Percentiles rank a stretch among this genome's conserved stretches.
Evolutionary conservation across 306 rosid species (phyloP).

Genomic region (Ormosia semicastrata): DNA sequence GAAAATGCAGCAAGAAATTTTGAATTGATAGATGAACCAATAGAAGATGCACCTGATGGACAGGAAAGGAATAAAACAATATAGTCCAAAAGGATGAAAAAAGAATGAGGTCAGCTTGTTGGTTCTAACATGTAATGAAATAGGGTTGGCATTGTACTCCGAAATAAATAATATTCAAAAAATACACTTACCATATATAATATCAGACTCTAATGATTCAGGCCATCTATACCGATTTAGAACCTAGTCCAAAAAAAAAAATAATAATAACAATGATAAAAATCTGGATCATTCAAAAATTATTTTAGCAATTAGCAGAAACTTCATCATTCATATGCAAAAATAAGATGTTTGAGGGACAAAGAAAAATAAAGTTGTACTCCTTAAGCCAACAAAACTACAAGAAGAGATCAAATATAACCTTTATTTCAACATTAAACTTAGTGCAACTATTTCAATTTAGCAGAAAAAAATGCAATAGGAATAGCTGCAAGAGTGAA

Average conservation of each 20-base stretch:
- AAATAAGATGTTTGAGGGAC: not conserved
- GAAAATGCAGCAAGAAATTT: constrained; percentile 74
- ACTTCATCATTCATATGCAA: not conserved
- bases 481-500: constrained; percentile 3
- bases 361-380: not conserved
- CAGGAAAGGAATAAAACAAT: constrained; percentile 20
- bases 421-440: constrained; percentile 17
- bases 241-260: constrained; percentile 44
- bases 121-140: constrained; percentile 4
- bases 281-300: constrained; percentile 20
- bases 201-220: constrained; percentile 68
- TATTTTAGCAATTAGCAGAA: constrained; percentile 1
- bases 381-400: constrained; percentile 14
- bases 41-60: constrained; percentile 70
- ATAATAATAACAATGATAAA: not conserved
- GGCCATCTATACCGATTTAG: constrained; percentile 76
- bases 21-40: constrained; percentile 66
- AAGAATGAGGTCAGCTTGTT: not conserved
- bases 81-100: constrained; percentile 10
- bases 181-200: constrained; percentile 56
- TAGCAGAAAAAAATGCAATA: not conserved
- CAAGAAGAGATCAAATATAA: constrained; percentile 2
- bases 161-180: not conserved
- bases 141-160: not conserved
- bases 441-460: not conserved